Conservation (phyloP, 2,329 filamentous ascomycete species). For the Claviceps capensis region DNA sequence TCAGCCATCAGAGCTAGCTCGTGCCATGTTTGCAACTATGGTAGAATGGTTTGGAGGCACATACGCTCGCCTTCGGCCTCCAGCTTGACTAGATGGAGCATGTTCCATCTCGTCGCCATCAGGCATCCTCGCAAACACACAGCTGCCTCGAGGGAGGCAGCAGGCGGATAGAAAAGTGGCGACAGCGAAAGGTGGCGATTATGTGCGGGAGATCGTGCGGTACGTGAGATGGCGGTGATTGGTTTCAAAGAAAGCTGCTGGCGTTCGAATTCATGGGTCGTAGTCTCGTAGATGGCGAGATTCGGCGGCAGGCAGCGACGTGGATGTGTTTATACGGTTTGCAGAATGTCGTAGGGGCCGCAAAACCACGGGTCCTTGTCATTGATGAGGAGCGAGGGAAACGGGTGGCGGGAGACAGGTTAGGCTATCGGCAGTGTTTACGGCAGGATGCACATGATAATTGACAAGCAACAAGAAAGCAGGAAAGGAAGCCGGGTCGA, state of each 20-base stretch:
- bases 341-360: neutral
- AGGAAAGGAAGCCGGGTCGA: neutral
- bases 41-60: constrained; percentile 9
- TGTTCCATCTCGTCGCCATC: constrained; percentile 10
- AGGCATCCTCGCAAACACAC: constrained; percentile 10
- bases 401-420: neutral
- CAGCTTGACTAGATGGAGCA: constrained; percentile 7
- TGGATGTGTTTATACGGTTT: neutral
- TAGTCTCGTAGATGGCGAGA: neutral
- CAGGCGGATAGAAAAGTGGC: constrained; percentile 2
- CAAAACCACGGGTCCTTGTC: neutral
- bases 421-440: neutral
- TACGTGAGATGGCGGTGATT: neutral
- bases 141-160: constrained; percentile 9
- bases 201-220: constrained; percentile 2
- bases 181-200: constrained; percentile 2
- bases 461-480: neutral
- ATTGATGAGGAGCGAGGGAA: neutral
- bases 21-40: neutral
- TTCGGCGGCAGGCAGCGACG: neutral
- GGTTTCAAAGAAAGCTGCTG: neutral
- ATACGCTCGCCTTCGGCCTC: constrained; percentile 24
- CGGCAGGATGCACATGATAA: neutral
- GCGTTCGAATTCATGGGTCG: neutral
- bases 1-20: neutral